Conservation (phyloP, 805 yeast genomes). For the Crinitomyces ghanaensis region DNA sequence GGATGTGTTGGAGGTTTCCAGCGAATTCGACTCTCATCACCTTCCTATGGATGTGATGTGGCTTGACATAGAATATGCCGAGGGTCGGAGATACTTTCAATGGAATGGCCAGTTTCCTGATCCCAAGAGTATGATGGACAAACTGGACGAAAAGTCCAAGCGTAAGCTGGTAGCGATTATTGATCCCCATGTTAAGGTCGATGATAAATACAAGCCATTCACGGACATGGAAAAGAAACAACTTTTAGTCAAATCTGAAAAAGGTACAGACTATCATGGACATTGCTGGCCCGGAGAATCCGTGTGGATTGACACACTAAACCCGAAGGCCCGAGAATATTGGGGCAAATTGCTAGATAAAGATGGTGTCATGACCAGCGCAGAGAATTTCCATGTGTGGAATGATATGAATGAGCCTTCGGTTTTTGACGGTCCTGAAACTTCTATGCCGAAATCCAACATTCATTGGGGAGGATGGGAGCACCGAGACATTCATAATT, state of each 20-base stretch:
- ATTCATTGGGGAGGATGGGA: slow-evolving; percentile 75
- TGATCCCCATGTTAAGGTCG: slow-evolving; percentile 79
- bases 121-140: slow-evolving; percentile 55
- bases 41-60: slow-evolving; percentile 89
- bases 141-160: slow-evolving; percentile 51
- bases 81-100: slow-evolving; percentile 76
- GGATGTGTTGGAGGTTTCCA: slow-evolving; percentile 66
- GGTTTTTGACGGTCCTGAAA: slow-evolving; percentile 89
- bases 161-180: slow-evolving; percentile 74
- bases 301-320: slow-evolving; percentile 81
- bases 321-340: slow-evolving; percentile 37
- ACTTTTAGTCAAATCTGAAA: slow-evolving; percentile 36
- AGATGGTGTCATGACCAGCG: too few relatives aligned
- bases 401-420: slow-evolving; percentile 99
- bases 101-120: slow-evolving; percentile 78
- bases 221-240: slow-evolving; percentile 33
- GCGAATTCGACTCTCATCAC: slow-evolving; percentile 55
- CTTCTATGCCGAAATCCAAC: slow-evolving; percentile 72
- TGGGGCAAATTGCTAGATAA: slow-evolving; percentile 29
- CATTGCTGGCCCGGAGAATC: slow-evolving; percentile 99
- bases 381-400: slow-evolving; percentile 75
- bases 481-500: slow-evolving; percentile 83
- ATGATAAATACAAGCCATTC: slow-evolving; percentile 48
- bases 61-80: slow-evolving; percentile 91
- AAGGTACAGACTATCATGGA: slow-evolving; percentile 51